phyloP scores from a whole-genome alignment of 805 yeast genomes.

The Yarrowia alimentaria region DNA sequence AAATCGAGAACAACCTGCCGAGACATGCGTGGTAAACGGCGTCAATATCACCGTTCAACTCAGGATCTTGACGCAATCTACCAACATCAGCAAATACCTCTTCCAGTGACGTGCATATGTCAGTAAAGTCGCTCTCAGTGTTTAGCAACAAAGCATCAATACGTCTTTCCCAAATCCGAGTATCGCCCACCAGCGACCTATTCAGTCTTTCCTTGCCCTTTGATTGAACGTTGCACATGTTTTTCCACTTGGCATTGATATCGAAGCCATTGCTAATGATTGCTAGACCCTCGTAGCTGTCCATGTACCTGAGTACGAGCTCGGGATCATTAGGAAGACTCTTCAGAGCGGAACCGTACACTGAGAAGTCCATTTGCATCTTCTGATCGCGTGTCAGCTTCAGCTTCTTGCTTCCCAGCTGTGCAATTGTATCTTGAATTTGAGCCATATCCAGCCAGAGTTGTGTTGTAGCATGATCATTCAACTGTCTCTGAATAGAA shows the following conservation, averaged over 20 bases:
- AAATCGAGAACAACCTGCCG: background rate
- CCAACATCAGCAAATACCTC: background rate
- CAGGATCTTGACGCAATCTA: background rate
- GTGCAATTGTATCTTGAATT: constrained; percentile 7
- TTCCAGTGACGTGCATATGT: background rate
- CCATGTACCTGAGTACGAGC: constrained; percentile 10
- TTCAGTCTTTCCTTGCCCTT: background rate
- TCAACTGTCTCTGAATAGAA: constrained; percentile 7
- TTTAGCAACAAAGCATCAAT: background rate
- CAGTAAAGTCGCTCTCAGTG: background rate
- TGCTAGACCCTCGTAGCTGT: background rate
- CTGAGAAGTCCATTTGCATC: background rate
- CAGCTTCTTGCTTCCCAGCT: constrained; percentile 1
- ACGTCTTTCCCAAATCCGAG: constrained; percentile 3
- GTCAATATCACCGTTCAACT: background rate
- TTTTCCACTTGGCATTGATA: constrained; percentile 2
- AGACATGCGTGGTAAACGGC: constrained; percentile 5
- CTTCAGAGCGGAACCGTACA: background rate
- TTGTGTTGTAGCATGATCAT: background rate
- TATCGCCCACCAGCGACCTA: background rate
- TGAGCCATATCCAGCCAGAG: constrained; percentile 9
- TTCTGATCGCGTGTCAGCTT: constrained; percentile 7
- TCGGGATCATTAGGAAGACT: constrained; percentile 4
- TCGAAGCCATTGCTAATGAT: background rate
- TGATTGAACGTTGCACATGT: too few relatives aligned